Evolutionary conservation across 1,284 basidiomycete species (phyloP), one percentile per base, ranked within the genome.

Genomic region (Irpex sp.): DNA sequence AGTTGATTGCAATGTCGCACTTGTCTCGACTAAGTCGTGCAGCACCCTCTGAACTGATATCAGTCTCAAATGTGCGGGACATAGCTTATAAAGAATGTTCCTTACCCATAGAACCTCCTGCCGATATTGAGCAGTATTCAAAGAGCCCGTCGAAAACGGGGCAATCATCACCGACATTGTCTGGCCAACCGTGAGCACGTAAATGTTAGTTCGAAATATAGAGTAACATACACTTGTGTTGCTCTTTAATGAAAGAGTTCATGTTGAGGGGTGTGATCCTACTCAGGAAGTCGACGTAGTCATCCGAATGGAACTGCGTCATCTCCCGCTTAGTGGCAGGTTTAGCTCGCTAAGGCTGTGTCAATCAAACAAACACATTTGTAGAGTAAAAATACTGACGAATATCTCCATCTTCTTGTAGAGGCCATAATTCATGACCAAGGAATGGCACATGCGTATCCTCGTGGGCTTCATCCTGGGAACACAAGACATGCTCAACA

Each of bases 401-500:
- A 96, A 96, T 67, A 97, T 97, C 77, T 97, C 94, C 94, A 97
- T 97, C 77, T 94, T 94, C 79, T 96, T 96, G 80, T 97, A 97
- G 15, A 97, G 78, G 26, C 96, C 96, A 74, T 98, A 99, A 80
- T 99, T 99, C 97, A 99, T 99, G 62, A 99, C 97, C 48, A 99
- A 85, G 7, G 96, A 97, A 78, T 99, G 97, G 74, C 96, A 98
- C 97, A 99, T 99, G 69, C 97, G 91, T 81, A 99, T 98, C 21
- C 97, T 85, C 21, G 94, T 96, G 9, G 96, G 96, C 76, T 98
- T 97, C 95, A 97, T 97, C 51, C 91, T 93, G 62, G 37, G 64
- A 67, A 62, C 48, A 66, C 59, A 19, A 63, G 31, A 57, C 36
- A 48, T 31, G 51, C 62, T 60, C 26, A 51, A 37, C 37, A 49